Evolutionary conservation across 805 yeast species (phyloP).

Genomic region (Wickerhamiella allomyrinae): DNA sequence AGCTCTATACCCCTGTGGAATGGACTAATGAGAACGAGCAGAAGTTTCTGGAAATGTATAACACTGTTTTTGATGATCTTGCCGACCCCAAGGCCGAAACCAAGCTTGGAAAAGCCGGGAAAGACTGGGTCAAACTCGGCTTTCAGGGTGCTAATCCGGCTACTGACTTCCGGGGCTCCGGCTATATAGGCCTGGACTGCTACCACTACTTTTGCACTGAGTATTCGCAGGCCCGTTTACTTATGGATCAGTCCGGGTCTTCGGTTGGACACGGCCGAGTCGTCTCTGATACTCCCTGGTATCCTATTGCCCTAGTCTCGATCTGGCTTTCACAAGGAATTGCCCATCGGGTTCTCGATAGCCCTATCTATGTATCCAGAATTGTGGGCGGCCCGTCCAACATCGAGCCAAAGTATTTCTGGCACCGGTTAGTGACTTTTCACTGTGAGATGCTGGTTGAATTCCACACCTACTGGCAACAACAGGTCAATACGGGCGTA

Average conservation of each 20-base stretch:
- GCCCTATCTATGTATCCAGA: background rate
- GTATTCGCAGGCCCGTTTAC: constrained; percentile 7
- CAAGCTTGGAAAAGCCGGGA: background rate
- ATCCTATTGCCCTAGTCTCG: constrained; percentile 23
- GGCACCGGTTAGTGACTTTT: constrained; percentile 5
- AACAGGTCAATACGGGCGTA: constrained; percentile 9
- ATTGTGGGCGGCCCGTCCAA: background rate
- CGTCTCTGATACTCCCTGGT: constrained; percentile 19
- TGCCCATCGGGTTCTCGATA: background rate
- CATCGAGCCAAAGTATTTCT: background rate
- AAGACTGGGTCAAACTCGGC: constrained; percentile 26
- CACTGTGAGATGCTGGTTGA: constrained; percentile 13
- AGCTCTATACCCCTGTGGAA: background rate
- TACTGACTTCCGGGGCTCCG: constrained; percentile 27
- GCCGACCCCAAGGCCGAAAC: no score
- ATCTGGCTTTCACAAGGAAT: constrained; percentile 16
- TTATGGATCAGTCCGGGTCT: constrained; percentile 20
- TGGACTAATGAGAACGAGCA: background rate
- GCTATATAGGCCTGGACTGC: constrained; percentile 19
- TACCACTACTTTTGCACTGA: constrained; percentile 15
- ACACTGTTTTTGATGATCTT: background rate
- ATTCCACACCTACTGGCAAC: constrained; percentile 21
- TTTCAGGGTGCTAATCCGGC: constrained; percentile 28
- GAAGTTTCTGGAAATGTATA: background rate
- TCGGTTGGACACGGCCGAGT: background rate